Evolutionary conservation across 179 eudicot genomes (phyloP).

Genomic region (Amaranthus tricolor): DNA sequence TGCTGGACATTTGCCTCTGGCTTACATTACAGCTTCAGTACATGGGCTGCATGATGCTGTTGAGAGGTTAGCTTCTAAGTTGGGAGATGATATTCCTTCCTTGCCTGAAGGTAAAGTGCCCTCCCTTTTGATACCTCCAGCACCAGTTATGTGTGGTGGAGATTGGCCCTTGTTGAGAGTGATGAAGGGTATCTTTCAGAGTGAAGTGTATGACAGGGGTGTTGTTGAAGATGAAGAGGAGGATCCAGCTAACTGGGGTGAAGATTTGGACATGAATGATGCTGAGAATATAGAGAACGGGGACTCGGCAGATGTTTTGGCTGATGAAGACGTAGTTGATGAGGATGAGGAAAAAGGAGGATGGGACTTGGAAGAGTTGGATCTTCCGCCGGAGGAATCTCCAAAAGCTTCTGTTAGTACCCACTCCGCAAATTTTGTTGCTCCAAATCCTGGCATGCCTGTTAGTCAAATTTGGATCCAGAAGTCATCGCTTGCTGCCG

Average conservation of each 20-base stretch:
- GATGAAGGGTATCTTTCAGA: constrained; percentile 76
- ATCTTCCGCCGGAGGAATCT: constrained; percentile 83
- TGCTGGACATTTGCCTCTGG: constrained; percentile 90
- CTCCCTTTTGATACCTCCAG: constrained; percentile 74
- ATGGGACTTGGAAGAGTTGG: constrained; percentile 93
- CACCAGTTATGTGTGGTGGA: constrained; percentile 70
- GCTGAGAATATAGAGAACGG: constrained; percentile 57
- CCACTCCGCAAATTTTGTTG: constrained; percentile 56
- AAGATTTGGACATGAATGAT: constrained; percentile 61
- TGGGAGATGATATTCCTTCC: constrained; percentile 70
- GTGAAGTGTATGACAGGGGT: constrained; percentile 59
- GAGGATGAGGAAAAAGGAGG: constrained; percentile 79
- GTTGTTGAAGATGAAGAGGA: constrained; percentile 70
- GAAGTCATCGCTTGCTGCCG: constrained; percentile 88
- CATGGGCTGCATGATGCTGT: constrained; percentile 77
- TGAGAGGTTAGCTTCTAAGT: constrained; percentile 59
- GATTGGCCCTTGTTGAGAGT: constrained; percentile 97
- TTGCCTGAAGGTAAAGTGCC: constrained; percentile 68
- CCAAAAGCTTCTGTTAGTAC: constrained; percentile 60
- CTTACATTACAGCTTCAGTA: constrained; percentile 75
- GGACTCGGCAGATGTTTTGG: constrained; percentile 37
- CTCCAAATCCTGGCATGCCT: constrained; percentile 83
- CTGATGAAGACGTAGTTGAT: constrained; percentile 47
- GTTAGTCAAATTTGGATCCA: constrained; percentile 95
- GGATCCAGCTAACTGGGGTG: constrained; percentile 80